Percentiles rank a stretch among this genome's conserved stretches.
Evolutionary conservation across 129 eudicot species (phyloP).

Genomic region (Flaveria robusta): DNA sequence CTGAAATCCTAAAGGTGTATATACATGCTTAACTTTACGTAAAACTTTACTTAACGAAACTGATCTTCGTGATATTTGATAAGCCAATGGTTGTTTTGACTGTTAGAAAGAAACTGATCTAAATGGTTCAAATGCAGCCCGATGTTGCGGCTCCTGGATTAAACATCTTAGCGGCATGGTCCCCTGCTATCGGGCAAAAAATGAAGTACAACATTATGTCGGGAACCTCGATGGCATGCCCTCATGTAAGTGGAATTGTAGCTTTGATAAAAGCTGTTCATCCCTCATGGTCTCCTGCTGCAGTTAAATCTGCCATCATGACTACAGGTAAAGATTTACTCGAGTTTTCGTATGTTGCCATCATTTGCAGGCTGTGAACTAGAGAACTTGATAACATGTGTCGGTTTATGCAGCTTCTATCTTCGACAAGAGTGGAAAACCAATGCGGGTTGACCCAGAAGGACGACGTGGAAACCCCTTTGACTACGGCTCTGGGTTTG

Average conservation of each 20-base stretch:
- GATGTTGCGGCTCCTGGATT: conserved; percentile 90
- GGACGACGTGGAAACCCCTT: conserved; percentile 68
- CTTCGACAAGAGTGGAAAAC: conserved; percentile 61
- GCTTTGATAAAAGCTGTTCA: conserved; percentile 77
- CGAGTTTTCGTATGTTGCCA: too few relatives aligned
- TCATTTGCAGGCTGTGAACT: neutral
- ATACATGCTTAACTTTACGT: neutral
- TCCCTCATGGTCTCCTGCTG: conserved; percentile 91
- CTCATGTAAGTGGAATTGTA: conserved; percentile 78
- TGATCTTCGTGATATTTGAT: neutral
- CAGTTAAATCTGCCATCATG: conserved; percentile 91
- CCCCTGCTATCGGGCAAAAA: conserved; percentile 57
- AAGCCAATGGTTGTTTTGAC: neutral
- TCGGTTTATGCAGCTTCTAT: conserved; percentile 58
- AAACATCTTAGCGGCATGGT: conserved; percentile 88
- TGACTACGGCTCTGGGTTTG: conserved; percentile 75
- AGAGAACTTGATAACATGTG: conserved; percentile 23
- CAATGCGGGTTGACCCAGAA: conserved; percentile 65
- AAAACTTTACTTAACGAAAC: neutral
- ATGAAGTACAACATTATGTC: conserved; percentile 62
- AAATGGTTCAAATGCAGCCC: conserved; percentile 48
- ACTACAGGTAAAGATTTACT: conserved; percentile 60
- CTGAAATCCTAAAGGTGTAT: conserved; percentile 78
- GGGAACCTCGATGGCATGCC: conserved; percentile 98
- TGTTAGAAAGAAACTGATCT: too few relatives aligned